A percentile compares a stretch with the other conserved stretches of the same genome.
Conservation (phyloP, 208 protist species). For the Wallacemonas rigidus region DNA sequence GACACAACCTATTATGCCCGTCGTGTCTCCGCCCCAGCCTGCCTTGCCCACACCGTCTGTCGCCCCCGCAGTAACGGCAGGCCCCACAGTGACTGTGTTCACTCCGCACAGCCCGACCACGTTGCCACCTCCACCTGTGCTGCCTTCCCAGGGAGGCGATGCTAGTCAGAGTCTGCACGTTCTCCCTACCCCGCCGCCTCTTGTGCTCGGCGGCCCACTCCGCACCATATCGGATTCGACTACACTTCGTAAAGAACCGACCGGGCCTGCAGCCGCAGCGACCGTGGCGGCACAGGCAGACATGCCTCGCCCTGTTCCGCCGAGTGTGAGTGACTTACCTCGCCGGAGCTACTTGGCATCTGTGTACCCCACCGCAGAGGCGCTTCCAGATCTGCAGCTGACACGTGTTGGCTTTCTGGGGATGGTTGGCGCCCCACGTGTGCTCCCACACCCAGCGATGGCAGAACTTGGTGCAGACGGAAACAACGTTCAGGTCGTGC, state of each 20-base stretch:
- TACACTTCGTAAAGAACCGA: background rate
- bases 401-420: conserved; percentile 31
- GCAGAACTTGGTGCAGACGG: conserved; percentile 32
- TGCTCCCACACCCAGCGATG: conserved; percentile 23
- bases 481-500: conserved; percentile 27
- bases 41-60: background rate
- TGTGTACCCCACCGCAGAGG: conserved; percentile 28
- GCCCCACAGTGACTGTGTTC: conserved; percentile 1
- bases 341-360: conserved; percentile 32
- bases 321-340: background rate
- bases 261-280: background rate
- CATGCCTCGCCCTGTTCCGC: background rate
- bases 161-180: conserved; percentile 13
- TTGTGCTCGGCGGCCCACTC: background rate
- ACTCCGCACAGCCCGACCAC: conserved; percentile 6
- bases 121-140: background rate
- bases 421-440: conserved; percentile 22
- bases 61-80: background rate
- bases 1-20: background rate
- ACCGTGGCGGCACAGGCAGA: background rate
- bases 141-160: background rate
- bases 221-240: background rate
- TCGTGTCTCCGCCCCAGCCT: conserved; percentile 8
- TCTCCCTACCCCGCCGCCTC: background rate
- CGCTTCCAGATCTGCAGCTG: conserved; percentile 2